These are phyloP conservation scores for Sporobolomyces phaffii DNA, from an alignment of 768 basidiomycete genomes.

Conservation along the genomic window DNA sequence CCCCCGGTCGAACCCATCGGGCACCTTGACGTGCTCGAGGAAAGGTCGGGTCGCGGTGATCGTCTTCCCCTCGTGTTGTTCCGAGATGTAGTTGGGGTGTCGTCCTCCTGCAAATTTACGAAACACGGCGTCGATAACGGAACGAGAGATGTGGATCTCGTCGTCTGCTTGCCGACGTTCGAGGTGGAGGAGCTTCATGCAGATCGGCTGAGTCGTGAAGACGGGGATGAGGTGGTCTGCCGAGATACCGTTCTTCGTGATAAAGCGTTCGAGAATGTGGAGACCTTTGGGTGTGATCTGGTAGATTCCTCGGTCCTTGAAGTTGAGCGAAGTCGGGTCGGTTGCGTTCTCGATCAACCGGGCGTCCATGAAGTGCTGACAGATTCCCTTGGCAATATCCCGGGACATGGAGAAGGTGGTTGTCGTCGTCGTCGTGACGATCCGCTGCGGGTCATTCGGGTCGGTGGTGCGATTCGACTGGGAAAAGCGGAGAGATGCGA, in stretches of 20 bases:
- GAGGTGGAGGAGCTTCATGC: slow-evolving; percentile 93
- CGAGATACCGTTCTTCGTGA: slow-evolving; percentile 97
- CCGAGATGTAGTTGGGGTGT: slow-evolving; percentile 64
- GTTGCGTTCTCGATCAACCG: slow-evolving; percentile 94
- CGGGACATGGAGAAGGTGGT: slow-evolving; percentile 99
- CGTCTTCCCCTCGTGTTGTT: slow-evolving; percentile 68
- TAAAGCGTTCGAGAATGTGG: slow-evolving; percentile 98
- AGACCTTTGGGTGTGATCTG: slow-evolving; percentile 94
- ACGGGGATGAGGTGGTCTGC: slow-evolving; percentile 84
- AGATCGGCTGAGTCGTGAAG: slow-evolving; percentile 87
- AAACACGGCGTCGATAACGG: slow-evolving; percentile 89
- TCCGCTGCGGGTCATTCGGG: slow-evolving; percentile 93
- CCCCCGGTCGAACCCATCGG: slow-evolving; percentile 43
- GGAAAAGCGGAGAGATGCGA: slow-evolving; percentile 93
- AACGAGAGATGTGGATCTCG: slow-evolving; percentile 91
- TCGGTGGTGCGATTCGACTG: slow-evolving; percentile 98
- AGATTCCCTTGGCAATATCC: slow-evolving; percentile 99
- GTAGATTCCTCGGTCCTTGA: slow-evolving; percentile 97
- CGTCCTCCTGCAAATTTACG: slow-evolving; percentile 78
- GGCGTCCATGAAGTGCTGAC: slow-evolving; percentile 99
- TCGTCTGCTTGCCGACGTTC: slow-evolving; percentile 88
- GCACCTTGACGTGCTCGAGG: slow-evolving; percentile 34
- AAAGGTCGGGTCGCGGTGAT: slow-evolving; percentile 47
- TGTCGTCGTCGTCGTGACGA: slow-evolving; percentile 97
- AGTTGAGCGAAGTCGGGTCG: slow-evolving; percentile 76